Evolutionary conservation across 2,329 filamentous ascomycete genomes (phyloP), one percentile per base, ranked within the genome.

Genomic region (Cladosporium sp.): DNA sequence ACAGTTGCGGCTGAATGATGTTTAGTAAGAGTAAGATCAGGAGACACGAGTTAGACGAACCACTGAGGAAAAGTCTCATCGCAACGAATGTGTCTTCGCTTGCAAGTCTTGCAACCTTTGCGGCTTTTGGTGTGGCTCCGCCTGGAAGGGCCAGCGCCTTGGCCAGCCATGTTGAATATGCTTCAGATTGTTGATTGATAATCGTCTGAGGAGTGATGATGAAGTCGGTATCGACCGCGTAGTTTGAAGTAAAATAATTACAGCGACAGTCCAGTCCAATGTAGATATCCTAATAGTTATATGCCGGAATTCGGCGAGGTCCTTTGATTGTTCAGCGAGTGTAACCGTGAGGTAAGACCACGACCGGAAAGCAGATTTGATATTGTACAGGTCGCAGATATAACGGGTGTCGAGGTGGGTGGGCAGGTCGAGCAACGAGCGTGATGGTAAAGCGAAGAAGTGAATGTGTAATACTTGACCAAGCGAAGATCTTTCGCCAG

Each of bases 11-110:
- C 91, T 95, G 64, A 15, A 53, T 20, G 15, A 38, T 36, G 43
- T 40, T 50, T 49, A 49, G 46, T 35, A 7, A 3, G 22, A 27
- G 22, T 27, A 27, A 9, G 22, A 27, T 27, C 5, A n/a, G 15
- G 4, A 35, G 32, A 7, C 15, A 15, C 8, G n/a, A 5, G 9
- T 16, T 12, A 16, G 15, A 57, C 79, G 62, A 77, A 95, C 90
- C 92, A 98, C 80, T 98, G 93, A 45, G 93, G 93, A 64, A 95
- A 96, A 60, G 83, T 95, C 71, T 98, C 93, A 67, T 98, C 93
- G 73, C 93, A 98, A 63, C 93, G 83, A 67, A 98, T 98, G 72
- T 98, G 93, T 67, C 93, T 84, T 68, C 87, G 85, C 74, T 98
- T 98, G 80, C 93, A 98, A 55, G 90, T 95, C 65, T 94, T 92